Evolutionary conservation across 495 filamentous ascomycete species (phyloP), one percentile per base, ranked within the genome.

Genomic region (Coniosporium apollinis): DNA sequence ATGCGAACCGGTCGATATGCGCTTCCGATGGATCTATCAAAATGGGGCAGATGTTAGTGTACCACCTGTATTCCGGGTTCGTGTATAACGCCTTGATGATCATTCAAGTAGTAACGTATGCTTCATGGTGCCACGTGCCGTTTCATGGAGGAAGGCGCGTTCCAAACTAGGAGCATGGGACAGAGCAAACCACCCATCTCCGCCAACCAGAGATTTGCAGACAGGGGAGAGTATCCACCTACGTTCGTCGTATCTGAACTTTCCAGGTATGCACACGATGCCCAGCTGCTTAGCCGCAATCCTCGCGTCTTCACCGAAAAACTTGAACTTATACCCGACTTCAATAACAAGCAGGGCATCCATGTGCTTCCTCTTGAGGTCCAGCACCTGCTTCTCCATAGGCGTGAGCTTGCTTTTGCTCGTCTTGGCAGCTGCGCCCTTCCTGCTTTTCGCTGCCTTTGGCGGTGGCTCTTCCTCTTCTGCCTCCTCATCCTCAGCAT

Each of bases 231-330:
- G 19, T 5, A 2, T 17, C 5, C 18, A 58, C 66, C 45, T 63
- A 75, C 71, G 85, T 46, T 99, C 87, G 52, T 99, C 89, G 42
- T 82, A 99, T 46, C 91, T 61, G 45, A 86, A 74, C 50, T 94
- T 99, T 6, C 89, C 89, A 1, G 89, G 89, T 45, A 96, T 94
- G 49, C 89, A 99, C 22, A 96, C 81, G 47, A 99, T 96, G 38
- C 79, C 79, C 39, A 99, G 60, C 50, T 87, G 84, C 51, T 89
- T 93, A 4, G 85, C 79, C 11, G 89, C 91, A 37, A 74, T 69
- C 37, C 84, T 69, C 4, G 89, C 89, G 62, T 99, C 89, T 48
- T 94, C 87, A n/a, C 91, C 89, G 48, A 92, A 93, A 62, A 99
- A 94, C 28, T 76, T 71, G 61, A 89, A 99, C 54, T 99, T 99